Base-by-base conservation (phyloP, 441 rosid species). In the Omphalea diandra region DNA sequence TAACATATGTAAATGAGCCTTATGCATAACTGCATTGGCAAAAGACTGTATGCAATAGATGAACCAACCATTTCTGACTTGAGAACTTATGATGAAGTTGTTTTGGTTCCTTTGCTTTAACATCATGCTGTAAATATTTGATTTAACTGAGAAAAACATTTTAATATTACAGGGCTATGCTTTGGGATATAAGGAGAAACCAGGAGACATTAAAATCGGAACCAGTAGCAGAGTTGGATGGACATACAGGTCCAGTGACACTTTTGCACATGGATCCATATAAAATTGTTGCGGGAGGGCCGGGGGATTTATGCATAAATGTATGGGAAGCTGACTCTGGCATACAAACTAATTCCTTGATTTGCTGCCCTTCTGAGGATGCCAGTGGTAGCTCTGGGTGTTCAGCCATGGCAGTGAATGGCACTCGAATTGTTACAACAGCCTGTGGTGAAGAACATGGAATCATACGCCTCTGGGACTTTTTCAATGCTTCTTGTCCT, bases 271-370 rank as follows among this genome's bases (percentile, higher is more conserved):
- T 83, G 87, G 96, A 87, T 79, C 79, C 77, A 29, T 80, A 82
- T 77, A 90, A 86, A 76, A 81, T 90, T 67, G 90, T 87, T 63
- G 79, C 90, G 0, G 86, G 85, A 62, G 82, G 84, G 40, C 79
- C 44, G 2, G 59, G 76, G n/a, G 87, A 85, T 78, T 27, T 5
- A 32, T 15, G 26, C 63, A 36, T 86, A 57, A 76, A 79, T 44
- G 72, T 79, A 62, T 89, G 96, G 96, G 89, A 87, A 59, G 67
- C 83, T 20, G 83, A 75, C 66, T 77, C 87, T n/a, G 88, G 88
- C 26, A 50, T 17, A 29, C 75, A 58, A 67, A 72, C 79, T n/a
- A 89, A 82, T 52, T 83, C 90, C 57, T 72, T 89, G 61, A 26
- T 67, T 50, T 82, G 77, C 59, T 72, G 73, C 59, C 57, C 40